Base-by-base conservation (phyloP, 371 early-diverging fungal genomes). In the Haplosporangium sp. region DNA sequence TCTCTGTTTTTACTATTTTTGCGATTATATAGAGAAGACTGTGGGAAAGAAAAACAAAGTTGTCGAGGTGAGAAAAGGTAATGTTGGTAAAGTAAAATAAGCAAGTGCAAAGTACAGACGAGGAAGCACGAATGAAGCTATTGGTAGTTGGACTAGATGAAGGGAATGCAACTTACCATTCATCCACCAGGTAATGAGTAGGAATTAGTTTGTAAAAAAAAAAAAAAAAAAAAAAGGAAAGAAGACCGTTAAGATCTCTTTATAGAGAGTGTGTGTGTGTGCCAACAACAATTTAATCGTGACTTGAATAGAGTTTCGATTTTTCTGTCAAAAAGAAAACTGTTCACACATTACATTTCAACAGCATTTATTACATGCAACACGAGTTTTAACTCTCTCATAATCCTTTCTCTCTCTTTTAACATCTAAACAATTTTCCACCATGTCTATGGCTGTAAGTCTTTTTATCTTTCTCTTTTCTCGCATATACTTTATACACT, bases 401-500 rank as follows among this genome's bases (percentile, higher is more conserved):
- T 1, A 27, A 35, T 37, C 37, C 6, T 17, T 45, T 48, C 47
- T 13, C 39, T 61, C 34, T 34, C 27, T 3, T 10, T 57, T 17
- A 27, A 6, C 10, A 19, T 9, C 8, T n/a, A n/a, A 60, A 15
- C n/a, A 48, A 7, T 38, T 35, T 53, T 35, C 35, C 65, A 67
- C 20, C 62, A 75, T 75, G 76, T 66, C 70, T 38, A 65, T 75
- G 76, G 76, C 76, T 65, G 76, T 76, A 66, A 57, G 76, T 67
- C 9, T 27, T 27, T 44, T 11, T 1, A 8, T 13, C 44, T 13
- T 44, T 44, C 44, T 0, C 6, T 44, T 5, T 9, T 45, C 6
- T 47, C 8, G 19, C 13, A 4, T 35, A 4, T 38, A 57, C 58
- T 13, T 34, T n/a, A 34, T 57, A 8, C 17, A 27, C n/a, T 20